Base-by-base conservation (phyloP, 192 early-diverging fungal species). In the Dissophora ornata region DNA sequence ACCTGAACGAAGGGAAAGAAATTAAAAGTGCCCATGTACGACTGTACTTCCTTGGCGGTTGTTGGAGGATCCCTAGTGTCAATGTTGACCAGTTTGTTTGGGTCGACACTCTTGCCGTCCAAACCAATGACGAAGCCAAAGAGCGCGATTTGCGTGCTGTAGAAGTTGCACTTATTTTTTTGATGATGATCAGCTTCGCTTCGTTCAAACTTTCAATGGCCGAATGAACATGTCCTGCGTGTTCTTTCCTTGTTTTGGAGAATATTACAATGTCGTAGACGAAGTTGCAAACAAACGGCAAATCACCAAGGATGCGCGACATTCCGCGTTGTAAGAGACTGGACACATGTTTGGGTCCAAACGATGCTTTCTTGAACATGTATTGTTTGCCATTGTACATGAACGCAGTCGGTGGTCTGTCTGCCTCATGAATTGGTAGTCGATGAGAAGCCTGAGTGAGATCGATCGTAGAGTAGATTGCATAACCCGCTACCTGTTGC, bases 101-200 rank as follows among this genome's bases (percentile, higher is more conserved):
- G 65, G 33, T 79, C 61, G 18, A 60, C 32, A 21, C 28, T n/a
- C 11, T 54, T 28, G 4, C 66, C 59, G 21, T 24, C 25, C 16
- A 46, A 16, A 22, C 32, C 41, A 32, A 67, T 25, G 12, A 49
- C 33, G 32, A 68, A 64, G 9, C 60, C 73, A 8, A 77, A 26
- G 1, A 77, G 29, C 15, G 44, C 16, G 15, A 77, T 36, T 30
- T 52, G 22, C 16, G 41, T 49, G 19, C 66, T 49, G 42, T 49
- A 66, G 19, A 67, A 68, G 12, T 69, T 54, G 33, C 74, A 68
- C 47, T 79, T n/a, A n/a, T n/a, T n/a, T n/a, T n/a, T n/a, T n/a
- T n/a, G n/a, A n/a, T n/a, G n/a, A n/a, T n/a, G n/a, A n/a, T n/a
- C n/a, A n/a, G n/a, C n/a, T n/a, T n/a, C n/a, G n/a, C n/a, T n/a